Conservation (phyloP, 2,329 filamentous ascomycete species). For the Fusarium stilboides region DNA sequence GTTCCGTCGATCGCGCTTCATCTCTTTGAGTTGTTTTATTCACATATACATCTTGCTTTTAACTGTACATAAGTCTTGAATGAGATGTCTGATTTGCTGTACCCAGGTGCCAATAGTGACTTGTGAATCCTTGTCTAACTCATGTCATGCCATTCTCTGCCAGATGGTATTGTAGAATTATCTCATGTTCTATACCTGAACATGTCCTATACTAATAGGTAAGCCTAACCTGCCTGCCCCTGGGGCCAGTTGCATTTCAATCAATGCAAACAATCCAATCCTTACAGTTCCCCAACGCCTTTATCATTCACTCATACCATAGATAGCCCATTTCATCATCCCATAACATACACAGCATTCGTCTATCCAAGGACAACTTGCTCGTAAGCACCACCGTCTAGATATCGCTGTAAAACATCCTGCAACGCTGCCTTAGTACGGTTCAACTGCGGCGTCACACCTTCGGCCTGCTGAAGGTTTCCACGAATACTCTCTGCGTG, state of each 20-base stretch:
- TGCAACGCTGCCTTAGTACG: conserved; percentile 66
- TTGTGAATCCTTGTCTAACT: too few relatives aligned
- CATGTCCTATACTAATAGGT: neutral
- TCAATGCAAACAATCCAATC: conserved; percentile 8
- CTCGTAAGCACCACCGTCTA: conserved; percentile 64
- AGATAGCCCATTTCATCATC: neutral
- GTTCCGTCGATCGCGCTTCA: conserved; percentile 18
- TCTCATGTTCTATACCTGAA: too few relatives aligned
- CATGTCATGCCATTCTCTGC: too few relatives aligned
- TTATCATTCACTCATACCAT: conserved; percentile 12
- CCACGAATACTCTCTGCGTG: conserved; percentile 71
- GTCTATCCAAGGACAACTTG: conserved; percentile 61
- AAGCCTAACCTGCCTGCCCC: neutral
- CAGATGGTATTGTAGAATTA: neutral
- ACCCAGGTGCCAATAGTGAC: neutral
- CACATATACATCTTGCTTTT: conserved; percentile 37
- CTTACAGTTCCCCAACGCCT: conserved; percentile 19
- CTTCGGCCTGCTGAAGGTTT: conserved; percentile 69
- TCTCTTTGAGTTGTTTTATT: conserved; percentile 36
- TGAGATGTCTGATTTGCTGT: conserved; percentile 40
- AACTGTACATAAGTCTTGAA: conserved; percentile 38
- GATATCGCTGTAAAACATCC: conserved; percentile 62
- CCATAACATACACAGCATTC: neutral
- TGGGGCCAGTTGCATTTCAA: neutral
- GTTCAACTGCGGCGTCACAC: conserved; percentile 64